These are phyloP conservation scores for Apiotrichum mycotoxinovorans DNA, from an alignment of 1,284 basidiomycete species.

Conservation along the genomic window DNA sequence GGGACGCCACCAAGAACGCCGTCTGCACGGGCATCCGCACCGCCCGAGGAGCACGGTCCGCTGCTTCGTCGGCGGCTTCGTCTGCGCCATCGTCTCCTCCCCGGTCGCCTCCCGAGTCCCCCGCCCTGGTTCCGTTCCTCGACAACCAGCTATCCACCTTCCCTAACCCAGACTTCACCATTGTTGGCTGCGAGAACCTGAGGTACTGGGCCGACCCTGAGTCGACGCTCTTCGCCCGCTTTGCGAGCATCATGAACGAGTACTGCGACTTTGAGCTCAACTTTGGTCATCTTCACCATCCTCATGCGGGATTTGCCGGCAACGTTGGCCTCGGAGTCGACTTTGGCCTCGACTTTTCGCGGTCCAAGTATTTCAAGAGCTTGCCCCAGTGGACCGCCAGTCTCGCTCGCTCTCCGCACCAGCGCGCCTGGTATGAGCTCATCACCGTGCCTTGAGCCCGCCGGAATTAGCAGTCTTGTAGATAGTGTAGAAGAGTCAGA, in stretches of 20 bases:
- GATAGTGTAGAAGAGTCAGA: neutral
- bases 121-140: constrained; percentile 2
- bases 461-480: neutral
- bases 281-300: neutral
- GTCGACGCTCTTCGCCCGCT: constrained; percentile 1
- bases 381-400: constrained; percentile 4
- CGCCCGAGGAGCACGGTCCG: neutral
- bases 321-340: neutral
- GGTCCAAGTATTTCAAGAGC: constrained; percentile 1
- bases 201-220: constrained; percentile 3
- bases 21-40: neutral
- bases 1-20: neutral
- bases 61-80: neutral
- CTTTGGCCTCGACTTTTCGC: neutral
- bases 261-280: constrained; percentile 1
- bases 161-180: constrained; percentile 1
- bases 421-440: neutral
- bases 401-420: neutral
- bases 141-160: constrained; percentile 1
- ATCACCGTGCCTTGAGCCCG: neutral
- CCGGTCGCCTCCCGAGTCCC: neutral
- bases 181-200: constrained; percentile 4
- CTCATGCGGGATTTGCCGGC: neutral
- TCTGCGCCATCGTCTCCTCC: neutral
- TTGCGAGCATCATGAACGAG: constrained; percentile 4